Evolutionary conservation across 1,284 basidiomycete species (phyloP).

Genomic region (Melanopsichium pennsylvanicum): DNA sequence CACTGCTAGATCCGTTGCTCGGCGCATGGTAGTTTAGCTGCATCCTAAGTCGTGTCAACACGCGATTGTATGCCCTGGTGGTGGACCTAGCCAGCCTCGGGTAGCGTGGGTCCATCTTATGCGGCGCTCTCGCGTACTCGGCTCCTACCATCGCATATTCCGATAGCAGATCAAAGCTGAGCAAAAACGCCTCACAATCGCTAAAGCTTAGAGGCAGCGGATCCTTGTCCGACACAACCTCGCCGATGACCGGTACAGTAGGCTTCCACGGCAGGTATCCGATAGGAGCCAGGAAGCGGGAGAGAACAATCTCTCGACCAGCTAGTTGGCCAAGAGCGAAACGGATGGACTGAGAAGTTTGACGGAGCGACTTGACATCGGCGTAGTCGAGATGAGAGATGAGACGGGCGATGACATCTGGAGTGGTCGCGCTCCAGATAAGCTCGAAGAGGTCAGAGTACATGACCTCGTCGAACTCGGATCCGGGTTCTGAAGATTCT

Average conservation of each 20-base stretch:
- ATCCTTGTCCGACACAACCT: slow-evolving; percentile 29
- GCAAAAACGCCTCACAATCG: slow-evolving; percentile 61
- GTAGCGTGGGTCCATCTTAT: slow-evolving; percentile 59
- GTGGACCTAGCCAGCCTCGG: slow-evolving; percentile 62
- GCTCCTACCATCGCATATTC: slow-evolving; percentile 55
- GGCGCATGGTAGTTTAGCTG: slow-evolving; percentile 50
- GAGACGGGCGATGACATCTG: slow-evolving; percentile 48
- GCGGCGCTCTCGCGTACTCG: slow-evolving; percentile 42
- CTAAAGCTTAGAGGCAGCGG: slow-evolving; percentile 54
- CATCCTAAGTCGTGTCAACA: slow-evolving; percentile 64
- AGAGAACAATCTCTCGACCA: slow-evolving; percentile 51
- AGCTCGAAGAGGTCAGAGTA: slow-evolving; percentile 55
- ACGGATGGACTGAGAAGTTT: slow-evolving; percentile 52
- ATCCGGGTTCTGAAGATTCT: not conserved
- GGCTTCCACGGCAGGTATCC: slow-evolving; percentile 56
- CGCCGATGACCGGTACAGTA: slow-evolving; percentile 3
- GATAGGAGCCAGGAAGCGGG: slow-evolving; percentile 54
- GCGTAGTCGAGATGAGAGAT: slow-evolving; percentile 53
- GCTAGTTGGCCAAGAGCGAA: slow-evolving; percentile 37
- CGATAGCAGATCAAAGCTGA: slow-evolving; percentile 48
- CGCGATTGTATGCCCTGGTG: slow-evolving; percentile 65
- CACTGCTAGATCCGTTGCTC: not conserved
- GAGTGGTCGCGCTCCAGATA: slow-evolving; percentile 52
- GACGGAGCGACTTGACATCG: slow-evolving; percentile 58
- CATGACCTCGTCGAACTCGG: slow-evolving; percentile 34